Evolutionary conservation across 768 basidiomycete species (phyloP), one percentile per base, ranked within the genome.

Genomic region (Suillus bovinus): DNA sequence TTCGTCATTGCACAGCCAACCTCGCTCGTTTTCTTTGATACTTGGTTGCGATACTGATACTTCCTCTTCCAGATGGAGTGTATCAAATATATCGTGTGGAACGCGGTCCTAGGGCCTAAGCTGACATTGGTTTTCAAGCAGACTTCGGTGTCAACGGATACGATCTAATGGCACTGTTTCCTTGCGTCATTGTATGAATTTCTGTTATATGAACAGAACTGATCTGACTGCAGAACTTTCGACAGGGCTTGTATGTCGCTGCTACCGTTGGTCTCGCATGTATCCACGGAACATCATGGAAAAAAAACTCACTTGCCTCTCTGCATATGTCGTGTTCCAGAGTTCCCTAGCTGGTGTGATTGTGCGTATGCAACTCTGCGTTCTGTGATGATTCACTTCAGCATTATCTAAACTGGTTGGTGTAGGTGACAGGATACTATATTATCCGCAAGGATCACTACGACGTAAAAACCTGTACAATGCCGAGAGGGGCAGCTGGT

Each of bases 321-420:
- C 88, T 5, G 89, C 90, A 4, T 93, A 92, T 73, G 88, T 87
- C 13, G 90, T 91, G 60, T 93, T 89, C 79, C 77, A 91, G 49
- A 89, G 87, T 55, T 91, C 90, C 31, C 89, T 94, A 67, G 88
- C 87, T 34, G 89, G 90, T 10, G 90, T 91, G n/a, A 91, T 92
- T 87, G 86, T 88, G 52, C 33, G 80, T 67, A 20, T n/a, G 20
- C 33, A 22, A 7, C 20, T 47, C 33, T 34, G 33, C 33, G 2
- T 34, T 34, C 13, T 17, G 31, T 14, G 16, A 6, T 16, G 22
- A 7, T 34, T 24, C 5, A 3, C 11, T 34, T 20, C 14, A 16
- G 20, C 14, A 46, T 31, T 27, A n/a, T n/a, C 14, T 41, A 31
- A 62, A 17, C 31, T 22, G 24, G 2, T 20, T 16, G 27, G 14